Evolutionary conservation across 257 asterid species (phyloP).

Genomic region (Fraxinus quadrangulata): DNA sequence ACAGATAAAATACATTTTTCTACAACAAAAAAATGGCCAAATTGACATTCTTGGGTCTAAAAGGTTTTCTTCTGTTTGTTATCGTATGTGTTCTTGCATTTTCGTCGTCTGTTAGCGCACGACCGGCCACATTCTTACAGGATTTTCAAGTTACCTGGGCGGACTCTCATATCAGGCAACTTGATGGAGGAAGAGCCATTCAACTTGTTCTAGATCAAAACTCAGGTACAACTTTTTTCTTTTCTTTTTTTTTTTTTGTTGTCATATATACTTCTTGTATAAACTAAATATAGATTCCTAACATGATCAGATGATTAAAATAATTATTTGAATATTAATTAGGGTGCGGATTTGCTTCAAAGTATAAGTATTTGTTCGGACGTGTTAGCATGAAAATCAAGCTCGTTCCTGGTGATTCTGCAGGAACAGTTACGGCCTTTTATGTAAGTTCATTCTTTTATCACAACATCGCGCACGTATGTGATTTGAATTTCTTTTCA

Average conservation of each 20-base stretch:
- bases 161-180: conserved; percentile 62
- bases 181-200: conserved; percentile 70
- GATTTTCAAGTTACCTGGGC: conserved; percentile 70
- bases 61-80: not conserved
- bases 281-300: not conserved
- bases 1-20: not conserved
- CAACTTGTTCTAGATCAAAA: conserved; percentile 73
- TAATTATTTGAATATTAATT: not conserved
- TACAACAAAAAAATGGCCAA: conserved; percentile 29
- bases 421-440: conserved; percentile 65
- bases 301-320: not conserved
- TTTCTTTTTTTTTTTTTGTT: no score
- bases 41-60: conserved; percentile 1
- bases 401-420: conserved; percentile 67
- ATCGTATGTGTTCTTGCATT: conserved; percentile 25
- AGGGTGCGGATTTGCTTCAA: conserved; percentile 59
- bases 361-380: conserved; percentile 45
- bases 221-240: conserved; percentile 43
- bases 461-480: no score
- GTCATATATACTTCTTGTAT: not conserved
- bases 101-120: conserved; percentile 33
- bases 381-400: conserved; percentile 61
- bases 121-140: conserved; percentile 69
- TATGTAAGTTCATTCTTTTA: conserved; percentile 35
- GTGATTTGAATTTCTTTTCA: not conserved